Evolutionary conservation across 768 basidiomycete species (phyloP), one percentile per base, ranked within the genome.

Genomic region (Tricholoma bakamatsutake): DNA sequence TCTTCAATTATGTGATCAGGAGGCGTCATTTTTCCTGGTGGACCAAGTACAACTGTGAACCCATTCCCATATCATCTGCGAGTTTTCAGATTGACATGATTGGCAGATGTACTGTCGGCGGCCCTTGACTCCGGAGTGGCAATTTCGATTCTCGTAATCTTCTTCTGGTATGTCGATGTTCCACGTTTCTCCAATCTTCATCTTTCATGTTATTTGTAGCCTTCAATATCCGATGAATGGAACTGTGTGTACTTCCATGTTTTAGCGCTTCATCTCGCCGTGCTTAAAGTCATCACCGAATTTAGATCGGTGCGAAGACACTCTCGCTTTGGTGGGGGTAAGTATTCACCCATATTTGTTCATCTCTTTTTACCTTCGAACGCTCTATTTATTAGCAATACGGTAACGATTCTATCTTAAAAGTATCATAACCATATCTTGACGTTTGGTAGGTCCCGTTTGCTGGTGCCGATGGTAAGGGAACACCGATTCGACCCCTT

Each of bases 81-180:
- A 87, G 21, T 48, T 48, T 11, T 6, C 13, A 49, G 15, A 8
- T 49, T 49, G 11, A 49, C 24, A 30, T 30, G 48, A 12, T 15
- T 49, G 48, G 9, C 28, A 49, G 48, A 49, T 59, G 81, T 88
- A 17, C 68, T 88, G n/a, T 88, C 86, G 6, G 84, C 86, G 9
- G 87, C 84, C 3, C 62, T 89, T 61, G 87, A 88, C 61, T 78
- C 87, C 12, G 86, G 88, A n/a, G 72, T 87, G 8, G 85, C 85
- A 0, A 59, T 87, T 15, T 69, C 77, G 18, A 68, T 78, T 3
- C 69, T 88, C 24, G 57, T 77, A 51, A 75, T 62, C 30, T 62
- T 62, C 49, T 62, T 62, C 55, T 54, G 52, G 48, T 49, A 33
- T 33, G 12, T 8, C 3, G 13, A 5, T 33, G 12, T 10, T 49